Base-by-base conservation (phyloP, 192 early-diverging fungal genomes). In the Diversispora eburnea region DNA sequence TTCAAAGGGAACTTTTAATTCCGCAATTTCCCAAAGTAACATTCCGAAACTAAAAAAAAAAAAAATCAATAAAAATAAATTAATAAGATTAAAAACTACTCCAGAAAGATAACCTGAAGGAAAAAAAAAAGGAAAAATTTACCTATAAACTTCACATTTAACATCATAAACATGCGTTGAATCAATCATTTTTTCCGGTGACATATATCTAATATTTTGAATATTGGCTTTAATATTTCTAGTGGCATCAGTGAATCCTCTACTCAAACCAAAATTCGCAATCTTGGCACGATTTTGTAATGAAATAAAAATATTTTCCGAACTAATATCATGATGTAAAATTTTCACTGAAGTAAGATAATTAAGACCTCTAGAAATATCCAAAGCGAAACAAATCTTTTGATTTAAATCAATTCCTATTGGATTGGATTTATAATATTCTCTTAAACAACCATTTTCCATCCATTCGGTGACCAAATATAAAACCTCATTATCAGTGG, bases 11-110 rank as follows among this genome's bases (percentile, higher is more conserved):
- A 72, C 10, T 46, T 61, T 59, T 42, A 51, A 42, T 25, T 72
- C 70, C 7, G 70, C 70, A 33, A 72, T 72, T 61, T 72, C 70
- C 70, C 70, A 72, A 6, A 72, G 39, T 22, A 72, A 25, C 58
- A 72, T 61, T 19, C 70, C 70, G 39, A 72, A 72, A 72, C 70
- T 72, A 42, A 42, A 22, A 59, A 25, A 25, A 22, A 8, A 59
- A 22, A 7, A 39, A 63, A 52, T 52, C 4, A 52, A 54, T 54
- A 52, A 15, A 52, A 15, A 4, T 52, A 13, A 54, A n/a, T 17
- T 63, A 7, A 6, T 17, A 3, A 8, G 17, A 52, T 4, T 3
- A 52, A 52, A 15, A 49, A 49, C 0, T 62, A 42, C 12, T 5
- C 9, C 10, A 62, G 13, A n/a, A 42, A 62, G 19, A 20, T 41